Conservation (phyloP, 164 flowering plant species). For the Nelumbo lutea region DNA sequence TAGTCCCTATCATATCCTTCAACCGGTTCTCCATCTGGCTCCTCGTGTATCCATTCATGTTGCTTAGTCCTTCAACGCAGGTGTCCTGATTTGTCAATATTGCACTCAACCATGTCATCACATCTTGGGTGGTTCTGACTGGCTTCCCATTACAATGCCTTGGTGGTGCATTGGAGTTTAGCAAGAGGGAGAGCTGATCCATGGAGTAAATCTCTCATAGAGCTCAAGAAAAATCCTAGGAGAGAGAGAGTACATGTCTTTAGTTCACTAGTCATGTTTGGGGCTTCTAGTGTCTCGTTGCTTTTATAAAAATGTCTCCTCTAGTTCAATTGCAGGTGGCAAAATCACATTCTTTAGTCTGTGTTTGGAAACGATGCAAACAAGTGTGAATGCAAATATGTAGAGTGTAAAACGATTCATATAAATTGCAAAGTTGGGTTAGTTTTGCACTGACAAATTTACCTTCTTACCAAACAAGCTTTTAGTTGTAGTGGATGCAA, state of each 20-base stretch:
- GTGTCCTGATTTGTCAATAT: conserved; percentile 95
- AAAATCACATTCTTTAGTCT: not conserved
- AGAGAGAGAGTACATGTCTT: too few species aligned
- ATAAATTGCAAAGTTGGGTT: too few species aligned
- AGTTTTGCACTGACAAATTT: too few species aligned
- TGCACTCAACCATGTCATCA: conserved; percentile 89
- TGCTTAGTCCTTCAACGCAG: conserved; percentile 65
- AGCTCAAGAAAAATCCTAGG: too few species aligned
- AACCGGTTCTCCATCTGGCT: conserved; percentile 36
- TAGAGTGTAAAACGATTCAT: too few species aligned
- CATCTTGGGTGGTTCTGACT: conserved; percentile 45
- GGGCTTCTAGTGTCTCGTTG: too few species aligned
- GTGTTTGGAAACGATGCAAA: too few species aligned
- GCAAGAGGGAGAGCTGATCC: conserved; percentile 55
- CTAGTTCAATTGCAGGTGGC: not conserved
- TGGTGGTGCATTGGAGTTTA: conserved; percentile 30
- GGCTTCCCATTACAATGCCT: not conserved
- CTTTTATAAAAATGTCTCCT: too few species aligned
- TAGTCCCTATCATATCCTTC: conserved; percentile 40
- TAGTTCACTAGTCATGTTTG: too few species aligned
- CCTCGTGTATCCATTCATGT: conserved; percentile 44
- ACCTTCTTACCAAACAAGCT: too few species aligned
- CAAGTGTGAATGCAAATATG: too few species aligned
- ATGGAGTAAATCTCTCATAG: conserved; percentile 28
- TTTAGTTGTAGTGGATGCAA: too few species aligned